Base-by-base conservation (phyloP, 192 early-diverging fungal genomes). In the Backusella macrospora region DNA sequence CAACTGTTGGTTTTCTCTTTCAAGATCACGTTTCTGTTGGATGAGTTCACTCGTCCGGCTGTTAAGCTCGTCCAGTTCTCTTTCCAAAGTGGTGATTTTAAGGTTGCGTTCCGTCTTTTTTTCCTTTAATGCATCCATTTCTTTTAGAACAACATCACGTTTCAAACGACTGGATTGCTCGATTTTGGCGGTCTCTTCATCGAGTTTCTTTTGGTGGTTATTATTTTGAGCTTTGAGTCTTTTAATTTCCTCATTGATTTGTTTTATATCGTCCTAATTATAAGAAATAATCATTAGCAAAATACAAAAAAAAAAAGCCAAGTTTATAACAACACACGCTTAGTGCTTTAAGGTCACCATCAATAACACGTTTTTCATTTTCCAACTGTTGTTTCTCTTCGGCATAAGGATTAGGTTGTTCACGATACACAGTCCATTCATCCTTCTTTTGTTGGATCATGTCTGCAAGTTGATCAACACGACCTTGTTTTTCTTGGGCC, bases 311-410 rank as follows among this genome's bases (percentile, higher is more conserved):
- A n/a, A n/a, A n/a, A n/a, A n/a, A n/a, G n/a, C n/a, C n/a, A n/a
- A n/a, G n/a, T n/a, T n/a, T n/a, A n/a, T n/a, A 47, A 47, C 0
- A 16, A 63, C 8, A 15, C 37, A n/a, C 14, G 5, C 16, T 16
- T 47, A 14, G 9, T 47, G 16, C 46, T 16, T 47, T 10, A 16
- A 65, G 6, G 16, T 65, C 38, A 39, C 63, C 34, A 38, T 13
- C 15, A 18, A 62, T 48, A 10, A 46, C n/a, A 5, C 48, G 13
- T 38, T 71, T 76, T 18, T 78, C 76, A 44, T 90, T 87, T 16
- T 85, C 86, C 10, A 81, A 69, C 21, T 76, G 65, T 4, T 82
- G 78, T 38, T 89, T 90, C 65, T 79, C 76, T 43, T 90, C 87
- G 21, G 83, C 76, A 29, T 83, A 72, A 12, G 85, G 82, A 16